Evolutionary conservation across 768 basidiomycete species (phyloP).

Genomic region (Tricholoma terreum): DNA sequence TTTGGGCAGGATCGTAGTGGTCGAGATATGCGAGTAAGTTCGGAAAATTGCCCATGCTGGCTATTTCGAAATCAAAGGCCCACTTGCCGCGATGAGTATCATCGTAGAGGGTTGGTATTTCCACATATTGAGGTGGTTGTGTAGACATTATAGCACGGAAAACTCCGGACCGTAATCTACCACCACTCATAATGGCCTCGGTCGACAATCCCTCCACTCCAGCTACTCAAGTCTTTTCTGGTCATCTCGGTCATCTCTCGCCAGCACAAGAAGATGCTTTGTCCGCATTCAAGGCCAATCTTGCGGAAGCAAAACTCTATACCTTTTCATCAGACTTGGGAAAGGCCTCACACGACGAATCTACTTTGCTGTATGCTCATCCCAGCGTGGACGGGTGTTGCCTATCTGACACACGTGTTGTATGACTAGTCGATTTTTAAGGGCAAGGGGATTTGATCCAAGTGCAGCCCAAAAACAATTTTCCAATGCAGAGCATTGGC

Average conservation of each 20-base stretch:
- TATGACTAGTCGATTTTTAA: conserved; percentile 78
- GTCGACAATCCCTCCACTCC: background rate
- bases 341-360: conserved; percentile 58
- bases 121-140: background rate
- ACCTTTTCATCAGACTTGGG: conserved; percentile 27
- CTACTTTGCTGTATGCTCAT: conserved; percentile 57
- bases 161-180: too few species aligned
- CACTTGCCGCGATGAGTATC: conserved; percentile 8
- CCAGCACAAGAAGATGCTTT: conserved; percentile 47
- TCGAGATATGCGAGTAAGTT: conserved; percentile 8
- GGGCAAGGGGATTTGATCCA: conserved; percentile 70
- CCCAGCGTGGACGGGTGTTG: background rate
- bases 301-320: conserved; percentile 54
- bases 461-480: conserved; percentile 70
- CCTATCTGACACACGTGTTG: background rate
- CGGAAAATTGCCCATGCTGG: conserved; percentile 1
- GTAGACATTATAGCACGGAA: too few species aligned
- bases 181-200: too few species aligned
- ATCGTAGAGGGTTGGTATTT: conserved; percentile 5
- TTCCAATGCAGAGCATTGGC: conserved; percentile 64
- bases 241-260: conserved; percentile 55
- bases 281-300: conserved; percentile 48
- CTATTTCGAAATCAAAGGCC: background rate
- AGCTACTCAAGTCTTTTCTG: conserved; percentile 30
- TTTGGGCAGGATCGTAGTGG: background rate